Evolutionary conservation across 73 alveolate genomes (phyloP).

Genomic region (Durusdinium trenchii): DNA sequence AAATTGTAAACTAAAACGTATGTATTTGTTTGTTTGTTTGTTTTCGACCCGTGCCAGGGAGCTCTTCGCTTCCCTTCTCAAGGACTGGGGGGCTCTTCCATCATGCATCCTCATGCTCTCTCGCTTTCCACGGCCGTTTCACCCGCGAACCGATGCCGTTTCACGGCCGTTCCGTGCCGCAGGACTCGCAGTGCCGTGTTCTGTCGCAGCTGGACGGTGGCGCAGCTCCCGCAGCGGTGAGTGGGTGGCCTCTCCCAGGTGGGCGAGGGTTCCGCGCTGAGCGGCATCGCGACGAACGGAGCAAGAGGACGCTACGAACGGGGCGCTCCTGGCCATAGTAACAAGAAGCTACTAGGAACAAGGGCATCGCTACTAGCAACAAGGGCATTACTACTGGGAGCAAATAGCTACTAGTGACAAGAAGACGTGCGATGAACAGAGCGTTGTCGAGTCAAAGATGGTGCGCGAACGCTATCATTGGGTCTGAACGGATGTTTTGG

Average conservation of each 20-base stretch:
- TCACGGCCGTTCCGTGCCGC: neutral
- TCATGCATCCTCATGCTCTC: neutral
- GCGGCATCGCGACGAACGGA: too few species aligned
- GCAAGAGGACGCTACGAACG: too few species aligned
- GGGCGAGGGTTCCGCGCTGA: neutral
- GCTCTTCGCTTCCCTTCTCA: slow-evolving; percentile 73
- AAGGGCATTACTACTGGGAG: too few species aligned
- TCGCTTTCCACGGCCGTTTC: neutral
- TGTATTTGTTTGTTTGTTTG: neutral
- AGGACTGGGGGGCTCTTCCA: too few species aligned
- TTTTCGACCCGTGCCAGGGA: slow-evolving; percentile 23
- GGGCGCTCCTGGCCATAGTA: too few species aligned
- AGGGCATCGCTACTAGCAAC: too few species aligned
- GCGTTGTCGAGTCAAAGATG: too few species aligned
- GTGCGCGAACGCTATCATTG: too few species aligned
- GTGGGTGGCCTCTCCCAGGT: slow-evolving; percentile 76
- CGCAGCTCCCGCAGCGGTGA: neutral
- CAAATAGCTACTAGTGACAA: too few species aligned
- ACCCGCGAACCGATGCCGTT: neutral
- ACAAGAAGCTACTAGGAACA: too few species aligned
- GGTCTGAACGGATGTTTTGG: too few species aligned
- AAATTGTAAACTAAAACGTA: neutral
- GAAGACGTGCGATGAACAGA: too few species aligned
- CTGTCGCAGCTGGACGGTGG: slow-evolving; percentile 13
- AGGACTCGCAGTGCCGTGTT: slow-evolving; percentile 63